phyloP scores from a whole-genome alignment of 345 rosid genomes.

The Gossypium australe region DNA sequence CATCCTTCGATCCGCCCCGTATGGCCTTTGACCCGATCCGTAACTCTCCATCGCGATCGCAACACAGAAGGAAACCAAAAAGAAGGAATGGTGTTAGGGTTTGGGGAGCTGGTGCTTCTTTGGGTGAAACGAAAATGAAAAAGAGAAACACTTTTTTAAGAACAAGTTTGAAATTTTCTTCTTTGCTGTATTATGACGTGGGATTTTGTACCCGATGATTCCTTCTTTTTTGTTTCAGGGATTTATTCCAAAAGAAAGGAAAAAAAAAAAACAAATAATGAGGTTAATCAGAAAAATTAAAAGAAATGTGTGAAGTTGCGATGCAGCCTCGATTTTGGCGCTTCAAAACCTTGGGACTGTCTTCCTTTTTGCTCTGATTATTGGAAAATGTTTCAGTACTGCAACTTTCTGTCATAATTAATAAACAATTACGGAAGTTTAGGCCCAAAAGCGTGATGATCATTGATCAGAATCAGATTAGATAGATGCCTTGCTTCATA shows the following conservation, averaged over 20 bases:
- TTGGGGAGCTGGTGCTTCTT: neutral
- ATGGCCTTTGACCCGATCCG: constrained; percentile 36
- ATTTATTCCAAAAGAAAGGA: neutral
- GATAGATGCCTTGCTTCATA: neutral
- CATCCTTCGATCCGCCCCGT: constrained; percentile 28
- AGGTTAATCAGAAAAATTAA: neutral
- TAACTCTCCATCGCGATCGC: constrained; percentile 27
- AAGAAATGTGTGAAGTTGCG: neutral
- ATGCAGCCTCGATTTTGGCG: constrained; percentile 19
- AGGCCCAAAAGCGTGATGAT: neutral
- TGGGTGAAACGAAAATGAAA: constrained; percentile 11
- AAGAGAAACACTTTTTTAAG: neutral
- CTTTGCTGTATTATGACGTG: neutral
- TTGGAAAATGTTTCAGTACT: neutral
- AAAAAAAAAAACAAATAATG: neutral
- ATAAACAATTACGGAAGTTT: neutral
- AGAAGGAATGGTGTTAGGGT: constrained; percentile 8
- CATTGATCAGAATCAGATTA: neutral
- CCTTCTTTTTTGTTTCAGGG: too few relatives aligned
- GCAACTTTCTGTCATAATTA: neutral
- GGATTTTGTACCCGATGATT: neutral
- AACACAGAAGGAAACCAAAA: neutral
- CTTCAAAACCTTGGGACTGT: neutral
- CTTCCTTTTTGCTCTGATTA: neutral
- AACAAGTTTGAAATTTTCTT: neutral